Evolutionary conservation across 352 stramenopile genomes (phyloP).

Genomic region (Globisporangium echinulatum): DNA sequence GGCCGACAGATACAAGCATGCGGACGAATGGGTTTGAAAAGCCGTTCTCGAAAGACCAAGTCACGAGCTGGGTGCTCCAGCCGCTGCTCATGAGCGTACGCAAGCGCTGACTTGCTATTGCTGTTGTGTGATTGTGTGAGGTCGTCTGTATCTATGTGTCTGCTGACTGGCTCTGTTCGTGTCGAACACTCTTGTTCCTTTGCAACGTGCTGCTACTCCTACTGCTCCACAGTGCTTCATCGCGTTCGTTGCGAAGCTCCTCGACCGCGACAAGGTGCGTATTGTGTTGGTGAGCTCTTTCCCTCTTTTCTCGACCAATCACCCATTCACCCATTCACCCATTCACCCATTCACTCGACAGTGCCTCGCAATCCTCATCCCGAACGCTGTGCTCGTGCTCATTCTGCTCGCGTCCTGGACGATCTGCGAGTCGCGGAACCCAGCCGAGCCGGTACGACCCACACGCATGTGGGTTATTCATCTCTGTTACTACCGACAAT

Average conservation of each 20-base stretch:
- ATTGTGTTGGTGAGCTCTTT: neutral
- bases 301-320: neutral
- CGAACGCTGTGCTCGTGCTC: constrained; percentile 47
- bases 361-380: constrained; percentile 59
- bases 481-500: neutral
- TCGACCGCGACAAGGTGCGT: constrained; percentile 48
- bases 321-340: neutral
- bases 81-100: constrained; percentile 61
- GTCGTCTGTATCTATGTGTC: too few relatives aligned
- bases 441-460: constrained; percentile 33
- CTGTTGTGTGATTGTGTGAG: neutral
- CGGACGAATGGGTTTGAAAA: constrained; percentile 69
- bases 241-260: constrained; percentile 45
- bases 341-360: constrained; percentile 9
- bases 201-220: too few relatives aligned
- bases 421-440: constrained; percentile 60
- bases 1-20: constrained; percentile 13
- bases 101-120: neutral
- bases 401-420: constrained; percentile 57
- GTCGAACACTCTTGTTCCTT: too few relatives aligned
- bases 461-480: too few relatives aligned
- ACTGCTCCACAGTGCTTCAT: constrained; percentile 46
- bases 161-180: too few relatives aligned
- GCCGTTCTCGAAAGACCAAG: constrained; percentile 51
- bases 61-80: constrained; percentile 64